Conservation (phyloP, 2,329 filamentous ascomycete species). For the Sarocladium kiliense region DNA sequence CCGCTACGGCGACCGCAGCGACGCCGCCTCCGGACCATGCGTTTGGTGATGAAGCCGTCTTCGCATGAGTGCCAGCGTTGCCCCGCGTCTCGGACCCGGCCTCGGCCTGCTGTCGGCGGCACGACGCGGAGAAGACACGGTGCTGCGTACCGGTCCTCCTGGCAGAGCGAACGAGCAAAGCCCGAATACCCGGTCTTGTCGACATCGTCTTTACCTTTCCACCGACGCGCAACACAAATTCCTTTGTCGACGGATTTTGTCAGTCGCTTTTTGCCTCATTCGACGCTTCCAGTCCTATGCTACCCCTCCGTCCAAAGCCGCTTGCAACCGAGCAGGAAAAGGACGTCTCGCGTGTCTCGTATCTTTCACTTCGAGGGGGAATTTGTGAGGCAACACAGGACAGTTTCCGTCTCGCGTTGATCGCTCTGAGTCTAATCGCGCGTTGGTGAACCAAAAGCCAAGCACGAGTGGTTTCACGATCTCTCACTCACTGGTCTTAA, state of each 20-base stretch:
- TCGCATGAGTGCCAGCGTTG: not conserved
- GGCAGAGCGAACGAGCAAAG: not conserved
- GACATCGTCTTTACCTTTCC: not conserved
- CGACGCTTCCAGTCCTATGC: not conserved
- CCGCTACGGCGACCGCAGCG: constrained; percentile 6
- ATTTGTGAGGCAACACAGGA: not conserved
- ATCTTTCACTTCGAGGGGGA: not conserved
- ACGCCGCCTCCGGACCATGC: constrained; percentile 11
- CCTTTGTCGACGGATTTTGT: not conserved
- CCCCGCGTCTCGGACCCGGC: not conserved
- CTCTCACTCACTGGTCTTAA: too few relatives aligned
- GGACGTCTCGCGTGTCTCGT: not conserved
- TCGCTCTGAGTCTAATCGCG: too few relatives aligned
- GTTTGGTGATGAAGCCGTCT: not conserved
- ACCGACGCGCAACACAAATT: not conserved
- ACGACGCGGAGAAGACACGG: constrained; percentile 3
- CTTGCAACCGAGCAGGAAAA: not conserved
- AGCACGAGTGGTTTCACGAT: too few relatives aligned
- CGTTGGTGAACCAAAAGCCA: too few relatives aligned
- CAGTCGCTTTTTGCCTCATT: not conserved
- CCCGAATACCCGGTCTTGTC: not conserved
- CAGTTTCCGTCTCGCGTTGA: not conserved
- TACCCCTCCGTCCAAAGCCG: constrained; percentile 8
- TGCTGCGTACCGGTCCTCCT: not conserved
- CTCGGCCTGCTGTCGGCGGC: not conserved